Evolutionary conservation across 2,329 filamentous ascomycete genomes (phyloP).

Genomic region (Phaeosphaeria sp.): DNA sequence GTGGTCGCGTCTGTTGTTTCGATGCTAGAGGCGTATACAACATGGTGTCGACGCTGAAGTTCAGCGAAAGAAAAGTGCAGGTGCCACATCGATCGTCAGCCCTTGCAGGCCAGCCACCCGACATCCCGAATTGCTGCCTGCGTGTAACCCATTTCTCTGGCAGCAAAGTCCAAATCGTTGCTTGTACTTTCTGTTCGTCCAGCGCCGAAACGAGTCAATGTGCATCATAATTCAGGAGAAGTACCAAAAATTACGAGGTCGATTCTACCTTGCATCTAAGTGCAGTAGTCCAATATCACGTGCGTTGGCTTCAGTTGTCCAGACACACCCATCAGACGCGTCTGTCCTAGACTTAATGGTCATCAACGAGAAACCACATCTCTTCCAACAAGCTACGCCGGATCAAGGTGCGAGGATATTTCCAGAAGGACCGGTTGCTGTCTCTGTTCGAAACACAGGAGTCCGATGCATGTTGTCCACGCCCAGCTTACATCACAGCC

Average conservation of each 20-base stretch:
- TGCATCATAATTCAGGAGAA: no score
- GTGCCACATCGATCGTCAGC: not conserved
- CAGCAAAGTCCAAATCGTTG: no score
- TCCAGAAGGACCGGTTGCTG: not conserved
- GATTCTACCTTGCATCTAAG: no score
- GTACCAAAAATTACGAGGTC: no score
- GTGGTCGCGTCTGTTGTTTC: no score
- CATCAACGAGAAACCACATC: not conserved
- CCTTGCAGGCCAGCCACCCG: not conserved
- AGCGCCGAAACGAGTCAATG: no score
- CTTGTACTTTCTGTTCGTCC: no score
- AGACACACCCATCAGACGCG: no score
- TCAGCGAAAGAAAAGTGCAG: not conserved
- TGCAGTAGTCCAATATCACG: no score
- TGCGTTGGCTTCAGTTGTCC: no score
- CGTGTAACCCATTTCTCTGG: not conserved
- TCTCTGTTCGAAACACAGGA: not conserved
- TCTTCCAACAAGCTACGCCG: not conserved
- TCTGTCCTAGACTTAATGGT: no score
- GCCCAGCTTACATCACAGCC: slow-evolving; percentile 7
- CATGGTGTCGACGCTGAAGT: not conserved
- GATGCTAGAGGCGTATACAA: not conserved
- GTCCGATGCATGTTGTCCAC: not conserved
- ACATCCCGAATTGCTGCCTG: not conserved
- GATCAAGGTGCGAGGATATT: not conserved